Base-by-base conservation (phyloP, 2,329 filamentous ascomycete species). In the Daldinia sp. region DNA sequence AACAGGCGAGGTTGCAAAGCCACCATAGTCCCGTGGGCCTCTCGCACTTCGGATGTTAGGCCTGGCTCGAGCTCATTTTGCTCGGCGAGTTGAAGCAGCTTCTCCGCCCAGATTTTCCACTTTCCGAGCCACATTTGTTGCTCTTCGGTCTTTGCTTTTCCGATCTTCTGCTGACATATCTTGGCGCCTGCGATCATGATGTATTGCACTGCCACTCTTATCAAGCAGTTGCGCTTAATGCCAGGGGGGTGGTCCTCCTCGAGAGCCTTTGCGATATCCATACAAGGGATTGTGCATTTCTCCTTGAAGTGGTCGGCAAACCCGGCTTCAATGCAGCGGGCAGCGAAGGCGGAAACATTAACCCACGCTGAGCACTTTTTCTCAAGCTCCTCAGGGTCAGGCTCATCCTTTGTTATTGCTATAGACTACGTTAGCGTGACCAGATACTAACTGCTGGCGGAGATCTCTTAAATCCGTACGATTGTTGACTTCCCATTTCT, bases 91-190 rank as follows among this genome's bases (percentile, higher is more conserved):
- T 53, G 20, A 4, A 51, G 30, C 26, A 60, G 26, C n/a, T 35
- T 60, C 58, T 53, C 42, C n/a, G 58, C 58, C 58, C 58, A 60
- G 33, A 53, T 20, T 30, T 60, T 51, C 58, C 58, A 60, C 28
- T 35, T 60, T 9, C 30, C 48, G 2, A 23, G n/a, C 46, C 56
- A 59, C 41, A 18, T 42, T 6, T 37, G 41, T 26, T 50, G 56
- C 12, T 48, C 41, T 23, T 48, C 56, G 18, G 56, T 37, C 18
- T 30, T 35, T 20, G 4, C 57, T 6, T 53, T 48, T 35, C 35
- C 48, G 35, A 62, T 42, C 48, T 42, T 42, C 6, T 35, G 7
- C 26, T 55, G 33, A 12, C 37, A 62, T 42, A 62, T 35, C 50
- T 62, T 62, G 26, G 50, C 1, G 15, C 59, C 59, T 28, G 48